Percentiles rank a stretch among this genome's conserved stretches.
Conservation (phyloP, 2,329 filamentous ascomycete species). For the Bipolaris oryzae region DNA sequence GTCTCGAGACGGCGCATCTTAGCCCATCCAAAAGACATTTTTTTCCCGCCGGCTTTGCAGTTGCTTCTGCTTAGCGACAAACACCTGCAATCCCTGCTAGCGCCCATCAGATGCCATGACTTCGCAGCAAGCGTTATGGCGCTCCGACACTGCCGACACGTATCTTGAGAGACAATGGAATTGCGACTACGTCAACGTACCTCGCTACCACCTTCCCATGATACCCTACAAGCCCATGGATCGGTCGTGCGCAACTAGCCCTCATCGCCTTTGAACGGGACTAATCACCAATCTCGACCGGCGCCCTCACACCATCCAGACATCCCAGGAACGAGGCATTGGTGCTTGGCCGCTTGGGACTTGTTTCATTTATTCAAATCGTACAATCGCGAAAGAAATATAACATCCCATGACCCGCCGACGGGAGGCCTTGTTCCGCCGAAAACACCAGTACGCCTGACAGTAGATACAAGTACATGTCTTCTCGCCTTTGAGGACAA, state of each 20-base stretch:
- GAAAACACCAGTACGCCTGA: slow-evolving; percentile 14
- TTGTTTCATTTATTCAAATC: slow-evolving; percentile 7
- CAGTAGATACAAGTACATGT: not conserved
- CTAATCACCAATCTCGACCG: not conserved
- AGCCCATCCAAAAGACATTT: slow-evolving; percentile 11
- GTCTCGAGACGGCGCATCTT: slow-evolving; percentile 8
- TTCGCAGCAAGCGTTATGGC: not conserved
- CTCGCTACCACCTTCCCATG: slow-evolving; percentile 1
- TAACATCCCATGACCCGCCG: slow-evolving; percentile 1
- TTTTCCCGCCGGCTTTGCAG: not conserved
- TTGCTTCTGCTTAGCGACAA: slow-evolving; percentile 8
- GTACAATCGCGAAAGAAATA: slow-evolving; percentile 5
- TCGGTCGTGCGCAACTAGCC: slow-evolving; percentile 3
- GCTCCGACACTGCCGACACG: not conserved
- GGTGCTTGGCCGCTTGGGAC: not conserved
- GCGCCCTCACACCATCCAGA: not conserved
- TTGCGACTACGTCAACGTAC: not conserved
- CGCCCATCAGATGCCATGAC: not conserved
- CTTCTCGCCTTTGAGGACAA: not conserved
- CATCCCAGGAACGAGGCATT: not conserved
- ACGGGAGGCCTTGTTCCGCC: slow-evolving; percentile 9
- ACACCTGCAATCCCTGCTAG: slow-evolving; percentile 2
- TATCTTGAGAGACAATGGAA: not conserved
- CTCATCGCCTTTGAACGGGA: not conserved
- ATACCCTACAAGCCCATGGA: slow-evolving; percentile 5